phyloP scores from a whole-genome alignment of 2,329 filamentous ascomycete genomes.

The Penicillium expansum region DNA sequence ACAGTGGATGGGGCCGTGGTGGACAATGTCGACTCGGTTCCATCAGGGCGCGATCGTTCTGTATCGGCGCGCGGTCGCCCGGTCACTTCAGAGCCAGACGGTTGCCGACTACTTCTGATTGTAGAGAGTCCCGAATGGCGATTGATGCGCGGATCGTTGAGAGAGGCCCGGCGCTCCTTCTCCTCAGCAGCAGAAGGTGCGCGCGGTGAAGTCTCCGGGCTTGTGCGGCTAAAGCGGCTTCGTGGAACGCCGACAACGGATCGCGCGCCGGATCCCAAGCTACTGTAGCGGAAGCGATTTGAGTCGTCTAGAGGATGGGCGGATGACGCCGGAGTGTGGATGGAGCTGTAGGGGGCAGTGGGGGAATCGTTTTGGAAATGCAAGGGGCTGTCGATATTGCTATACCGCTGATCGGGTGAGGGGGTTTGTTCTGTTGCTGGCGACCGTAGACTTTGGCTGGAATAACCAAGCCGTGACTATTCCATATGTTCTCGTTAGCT shows the following conservation, averaged over 20 bases:
- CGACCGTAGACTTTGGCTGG: conserved; percentile 35
- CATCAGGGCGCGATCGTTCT: conserved; percentile 52
- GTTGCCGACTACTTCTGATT: conserved; percentile 37
- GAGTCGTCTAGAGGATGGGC: conserved; percentile 42
- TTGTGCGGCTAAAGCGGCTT: conserved; percentile 37
- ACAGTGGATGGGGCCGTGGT: conserved; percentile 88
- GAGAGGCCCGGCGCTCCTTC: conserved; percentile 32
- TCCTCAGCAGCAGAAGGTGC: conserved; percentile 29
- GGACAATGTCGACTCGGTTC: conserved; percentile 82
- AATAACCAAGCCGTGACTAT: conserved; percentile 40
- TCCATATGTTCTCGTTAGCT: conserved; percentile 21
- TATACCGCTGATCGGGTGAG: conserved; percentile 38
- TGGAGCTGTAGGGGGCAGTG: conserved; percentile 27
- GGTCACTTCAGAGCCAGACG: conserved; percentile 35
- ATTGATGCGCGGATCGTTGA: conserved; percentile 34
- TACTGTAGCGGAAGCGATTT: conserved; percentile 35
- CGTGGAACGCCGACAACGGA: conserved; percentile 38
- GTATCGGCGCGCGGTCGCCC: conserved; percentile 34
- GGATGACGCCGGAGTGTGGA: conserved; percentile 33
- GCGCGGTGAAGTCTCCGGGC: conserved; percentile 36
- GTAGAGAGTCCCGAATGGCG: conserved; percentile 36
- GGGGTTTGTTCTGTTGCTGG: conserved; percentile 36
- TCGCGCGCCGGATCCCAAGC: conserved; percentile 33
- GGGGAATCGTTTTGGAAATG: conserved; percentile 35
- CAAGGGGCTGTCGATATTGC: conserved; percentile 35